Base-by-base conservation (phyloP, 2,329 filamentous ascomycete genomes). In the Esteya vermicola region DNA sequence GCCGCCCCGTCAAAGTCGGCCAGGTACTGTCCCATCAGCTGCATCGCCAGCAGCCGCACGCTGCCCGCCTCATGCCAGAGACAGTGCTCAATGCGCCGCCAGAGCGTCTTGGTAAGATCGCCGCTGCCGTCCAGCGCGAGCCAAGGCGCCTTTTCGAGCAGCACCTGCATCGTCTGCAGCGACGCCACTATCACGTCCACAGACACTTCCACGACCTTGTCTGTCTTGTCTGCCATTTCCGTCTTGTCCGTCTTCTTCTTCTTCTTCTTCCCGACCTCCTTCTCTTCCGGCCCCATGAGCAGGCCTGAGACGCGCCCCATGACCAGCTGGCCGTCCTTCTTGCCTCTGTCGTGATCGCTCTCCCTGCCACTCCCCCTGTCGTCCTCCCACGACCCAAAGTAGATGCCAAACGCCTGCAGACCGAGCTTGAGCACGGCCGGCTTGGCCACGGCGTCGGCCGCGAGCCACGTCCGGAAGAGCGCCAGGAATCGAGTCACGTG, bases 351-450 rank as follows among this genome's bases (percentile, higher is more conserved):
- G n/a, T n/a, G n/a, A n/a, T n/a, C n/a, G n/a, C n/a, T n/a, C n/a
- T n/a, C n/a, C n/a, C n/a, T n/a, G n/a, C n/a, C n/a, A n/a, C n/a
- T n/a, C n/a, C n/a, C n/a, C n/a, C n/a, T n/a, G n/a, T n/a, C n/a
- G 75, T 73, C 26, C 71, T 16, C 4, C 70, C 36, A 31, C 0
- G 72, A 72, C 44, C 91, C 82, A 43, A 94, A 82, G 57, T 89
- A 93, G 38, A 91, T 75, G 1, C 77, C 72, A 62, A 88, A 94
- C 23, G 81, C 75, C 54, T 91, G 82, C 39, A 95, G 65, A 1
- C 81, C 83, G 19, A 89, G 72, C 43, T 77, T 75, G 37, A 78
- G 67, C 21, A 94, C 72, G 0, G 79, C 67, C 14, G 71, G 53
- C 47, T 93, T 88, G 9, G 81, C 36, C 19, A 1, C 23, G 10